Evolutionary conservation across 805 yeast genomes (phyloP).

Genomic region (Metschnikowia kofuensis): DNA sequence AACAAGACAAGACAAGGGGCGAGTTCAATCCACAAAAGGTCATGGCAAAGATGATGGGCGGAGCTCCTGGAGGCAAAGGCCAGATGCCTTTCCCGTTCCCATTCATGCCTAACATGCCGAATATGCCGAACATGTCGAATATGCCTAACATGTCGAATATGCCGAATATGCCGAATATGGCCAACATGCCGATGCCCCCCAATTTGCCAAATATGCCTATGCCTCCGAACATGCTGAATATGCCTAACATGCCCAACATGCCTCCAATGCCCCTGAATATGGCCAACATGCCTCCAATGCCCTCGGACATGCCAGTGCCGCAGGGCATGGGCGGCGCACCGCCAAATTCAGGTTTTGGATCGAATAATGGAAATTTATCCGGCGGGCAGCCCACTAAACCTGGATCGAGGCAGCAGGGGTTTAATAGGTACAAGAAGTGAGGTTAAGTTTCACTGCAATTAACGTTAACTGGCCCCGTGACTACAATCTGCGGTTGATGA

Average conservation of each 20-base stretch:
- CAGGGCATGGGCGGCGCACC: conserved; percentile 15
- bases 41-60: conserved; percentile 56
- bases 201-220: conserved; percentile 24
- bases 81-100: conserved; percentile 21
- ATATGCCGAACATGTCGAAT: conserved; percentile 23
- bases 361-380: background rate
- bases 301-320: conserved; percentile 9
- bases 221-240: conserved; percentile 7
- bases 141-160: conserved; percentile 12
- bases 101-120: conserved; percentile 24
- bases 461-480: too few relatives aligned
- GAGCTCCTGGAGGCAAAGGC: conserved; percentile 20
- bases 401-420: conserved; percentile 3
- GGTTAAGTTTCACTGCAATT: background rate
- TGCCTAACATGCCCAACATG: too few relatives aligned
- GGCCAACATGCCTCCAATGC: background rate
- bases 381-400: background rate
- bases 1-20: conserved; percentile 77
- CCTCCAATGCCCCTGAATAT: conserved; percentile 6
- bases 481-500: too few relatives aligned
- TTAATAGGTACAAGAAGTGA: conserved; percentile 4
- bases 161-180: conserved; percentile 20
- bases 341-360: background rate
- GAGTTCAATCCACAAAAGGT: conserved; percentile 82
- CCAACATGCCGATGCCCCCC: conserved; percentile 27